Percentiles rank a stretch among this genome's conserved stretches.
phyloP scores from a whole-genome alignment of 805 yeast species.

The Candida silvatica region DNA sequence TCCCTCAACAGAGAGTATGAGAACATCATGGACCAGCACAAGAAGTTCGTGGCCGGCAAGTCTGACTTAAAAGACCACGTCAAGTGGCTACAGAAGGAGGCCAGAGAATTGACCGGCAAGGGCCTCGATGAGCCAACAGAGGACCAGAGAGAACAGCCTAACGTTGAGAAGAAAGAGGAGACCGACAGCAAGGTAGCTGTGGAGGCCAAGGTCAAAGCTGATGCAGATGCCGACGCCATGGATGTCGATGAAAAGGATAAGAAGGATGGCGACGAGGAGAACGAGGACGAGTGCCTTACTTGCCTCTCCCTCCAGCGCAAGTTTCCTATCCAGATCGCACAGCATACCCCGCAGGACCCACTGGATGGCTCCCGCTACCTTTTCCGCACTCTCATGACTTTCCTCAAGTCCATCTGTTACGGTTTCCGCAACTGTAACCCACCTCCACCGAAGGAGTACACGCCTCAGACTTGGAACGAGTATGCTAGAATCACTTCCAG shows the following conservation, averaged over 20 bases:
- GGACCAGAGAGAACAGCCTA: background rate
- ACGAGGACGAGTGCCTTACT: background rate
- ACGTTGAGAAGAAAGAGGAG: background rate
- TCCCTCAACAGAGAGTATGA: conserved; percentile 66
- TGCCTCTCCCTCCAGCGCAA: conserved; percentile 14
- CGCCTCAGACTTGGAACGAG: conserved; percentile 67
- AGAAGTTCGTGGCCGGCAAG: conserved; percentile 37
- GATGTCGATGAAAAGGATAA: background rate
- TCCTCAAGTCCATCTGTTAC: conserved; percentile 80
- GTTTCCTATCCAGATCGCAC: conserved; percentile 53
- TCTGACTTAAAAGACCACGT: conserved; percentile 34
- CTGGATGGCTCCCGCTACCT: conserved; percentile 82
- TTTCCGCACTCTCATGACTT: conserved; percentile 82
- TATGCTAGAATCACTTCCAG: conserved; percentile 73
- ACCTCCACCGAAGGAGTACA: conserved; percentile 51
- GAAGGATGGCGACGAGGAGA: background rate
- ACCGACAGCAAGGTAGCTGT: background rate
- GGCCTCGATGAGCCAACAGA: conserved; percentile 8
- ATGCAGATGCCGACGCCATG: background rate
- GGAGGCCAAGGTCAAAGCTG: background rate
- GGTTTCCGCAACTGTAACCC: conserved; percentile 89
- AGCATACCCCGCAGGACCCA: conserved; percentile 50
- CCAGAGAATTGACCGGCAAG: conserved; percentile 27
- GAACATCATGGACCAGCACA: conserved; percentile 55
- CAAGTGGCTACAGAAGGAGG: conserved; percentile 27